Percentiles rank a stretch among this genome's conserved stretches.
Conservation (phyloP, 2,329 filamentous ascomycete genomes). For the Pyrenochaeta sp. region DNA sequence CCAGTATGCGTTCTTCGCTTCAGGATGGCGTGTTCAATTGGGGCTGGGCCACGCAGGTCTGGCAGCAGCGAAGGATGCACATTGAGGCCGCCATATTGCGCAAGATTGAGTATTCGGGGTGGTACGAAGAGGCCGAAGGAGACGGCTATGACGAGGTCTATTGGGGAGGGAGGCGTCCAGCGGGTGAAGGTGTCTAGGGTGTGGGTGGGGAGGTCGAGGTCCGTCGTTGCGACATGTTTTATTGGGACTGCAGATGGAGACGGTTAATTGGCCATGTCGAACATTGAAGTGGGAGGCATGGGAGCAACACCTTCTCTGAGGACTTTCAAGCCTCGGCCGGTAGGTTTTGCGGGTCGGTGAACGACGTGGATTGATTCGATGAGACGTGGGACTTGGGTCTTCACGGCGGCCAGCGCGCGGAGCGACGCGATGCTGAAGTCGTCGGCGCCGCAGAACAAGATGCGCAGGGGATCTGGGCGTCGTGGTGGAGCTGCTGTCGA, state of each 20-base stretch:
- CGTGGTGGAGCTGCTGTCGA: slow-evolving; percentile 14
- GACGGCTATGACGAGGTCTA: slow-evolving; percentile 85
- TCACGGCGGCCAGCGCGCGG: slow-evolving; percentile 70
- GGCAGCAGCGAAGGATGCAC: slow-evolving; percentile 92
- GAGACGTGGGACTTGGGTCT: slow-evolving; percentile 42
- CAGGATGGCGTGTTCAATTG: slow-evolving; percentile 84
- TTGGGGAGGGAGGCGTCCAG: slow-evolving; percentile 64
- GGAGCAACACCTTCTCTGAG: slow-evolving; percentile 72
- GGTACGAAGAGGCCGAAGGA: slow-evolving; percentile 95
- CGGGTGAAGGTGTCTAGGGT: slow-evolving; percentile 81
- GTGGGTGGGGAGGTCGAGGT: slow-evolving; percentile 72
- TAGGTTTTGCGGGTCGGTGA: slow-evolving; percentile 78
- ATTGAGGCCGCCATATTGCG: slow-evolving; percentile 88
- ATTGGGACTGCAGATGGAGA: slow-evolving; percentile 84
- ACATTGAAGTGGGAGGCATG: slow-evolving; percentile 7
- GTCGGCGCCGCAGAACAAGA: slow-evolving; percentile 95
- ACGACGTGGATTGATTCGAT: slow-evolving; percentile 82
- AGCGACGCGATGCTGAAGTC: slow-evolving; percentile 84
- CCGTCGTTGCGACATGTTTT: slow-evolving; percentile 64
- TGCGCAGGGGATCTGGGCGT: slow-evolving; percentile 67
- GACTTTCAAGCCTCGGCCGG: slow-evolving; percentile 75
- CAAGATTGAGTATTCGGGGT: slow-evolving; percentile 70
- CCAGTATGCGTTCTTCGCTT: slow-evolving; percentile 68
- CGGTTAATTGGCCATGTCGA: too few species aligned
- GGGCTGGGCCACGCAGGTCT: slow-evolving; percentile 84